Base-by-base conservation (phyloP, 2,329 filamentous ascomycete species). In the Neopestalotiopsis rosae region DNA sequence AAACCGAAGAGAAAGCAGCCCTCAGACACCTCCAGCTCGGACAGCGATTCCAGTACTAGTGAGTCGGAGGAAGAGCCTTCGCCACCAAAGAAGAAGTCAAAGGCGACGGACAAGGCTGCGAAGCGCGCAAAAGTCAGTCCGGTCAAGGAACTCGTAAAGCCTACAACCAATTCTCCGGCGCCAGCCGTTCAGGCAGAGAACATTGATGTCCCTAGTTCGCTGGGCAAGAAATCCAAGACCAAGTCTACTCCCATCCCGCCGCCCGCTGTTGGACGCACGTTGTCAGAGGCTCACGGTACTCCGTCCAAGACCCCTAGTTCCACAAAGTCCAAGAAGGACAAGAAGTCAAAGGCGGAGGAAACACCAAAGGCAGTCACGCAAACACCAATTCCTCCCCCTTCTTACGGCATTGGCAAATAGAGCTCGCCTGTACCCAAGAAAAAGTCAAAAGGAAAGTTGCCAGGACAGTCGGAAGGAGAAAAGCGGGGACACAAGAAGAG, bases 1-100 rank as follows among this genome's bases (percentile, higher is more conserved):
- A 73, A 74, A 42, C 67, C 72, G 67, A 85, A 84, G 77, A 79
- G 83, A 65, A 84, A 84, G 76, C 78, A 79, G 58, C 71, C 74
- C 5, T 71, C 69, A n/a, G 74, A 76, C 24, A 75, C 76, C n/a
- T 75, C 73, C 2, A 67, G 38, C 71, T 32, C 24, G 32, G 52
- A 70, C 71, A 56, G 61, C 73, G 12, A 64, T 62, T 28, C 69
- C 72, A 45, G 64, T 62, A 24, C 68, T 72, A 45, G 66, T 56
- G 67, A 67, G 12, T 61, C 74, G 10, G 61, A 71, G 1, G 72
- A 72, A 28, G 75, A 75, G 24, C 68, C 75, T 34, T 62, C 72
- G 24, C 77, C 77, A 69, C 59, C 77, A 1, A 80, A 74, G 79
- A 28, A 69, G 67, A 57, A 40, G 38, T 42, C 56, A 65, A 34